A percentile compares a stretch with the other conserved stretches of the same genome.
These are phyloP conservation scores for Penicillium sclerotiorum DNA, from an alignment of 2,329 filamentous ascomycete species.

Conservation along the genomic window DNA sequence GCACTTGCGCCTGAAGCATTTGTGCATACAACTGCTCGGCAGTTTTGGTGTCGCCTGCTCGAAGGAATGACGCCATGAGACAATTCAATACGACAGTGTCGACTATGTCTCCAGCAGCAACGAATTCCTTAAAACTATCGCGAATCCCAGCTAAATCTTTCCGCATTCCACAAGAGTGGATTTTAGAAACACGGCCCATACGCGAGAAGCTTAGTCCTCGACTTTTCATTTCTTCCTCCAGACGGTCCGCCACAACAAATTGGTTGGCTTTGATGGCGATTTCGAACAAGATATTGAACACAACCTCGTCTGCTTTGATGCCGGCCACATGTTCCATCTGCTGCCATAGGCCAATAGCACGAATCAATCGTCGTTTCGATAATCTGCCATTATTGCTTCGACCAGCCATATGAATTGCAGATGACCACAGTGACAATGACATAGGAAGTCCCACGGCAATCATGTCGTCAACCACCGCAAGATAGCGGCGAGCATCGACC, in stretches of 20 bases:
- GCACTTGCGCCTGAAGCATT: slow-evolving; percentile 68
- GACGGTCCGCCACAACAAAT: slow-evolving; percentile 78
- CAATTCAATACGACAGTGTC: slow-evolving; percentile 86
- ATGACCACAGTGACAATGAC: slow-evolving; percentile 74
- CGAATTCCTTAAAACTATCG: slow-evolving; percentile 76
- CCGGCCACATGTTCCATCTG: slow-evolving; percentile 80
- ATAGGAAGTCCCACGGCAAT: slow-evolving; percentile 72
- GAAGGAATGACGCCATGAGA: slow-evolving; percentile 76
- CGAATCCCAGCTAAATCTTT: slow-evolving; percentile 74
- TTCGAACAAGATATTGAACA: slow-evolving; percentile 92
- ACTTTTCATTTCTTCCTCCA: slow-evolving; percentile 76
- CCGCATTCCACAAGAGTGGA: slow-evolving; percentile 79
- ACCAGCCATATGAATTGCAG: slow-evolving; percentile 76
- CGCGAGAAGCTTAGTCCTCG: slow-evolving; percentile 72
- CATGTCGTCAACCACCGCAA: slow-evolving; percentile 81
- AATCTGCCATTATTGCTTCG: slow-evolving; percentile 64
- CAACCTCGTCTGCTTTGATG: slow-evolving; percentile 70
- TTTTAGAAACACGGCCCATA: slow-evolving; percentile 77
- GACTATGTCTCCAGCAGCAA: slow-evolving; percentile 83
- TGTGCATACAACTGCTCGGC: slow-evolving; percentile 80
- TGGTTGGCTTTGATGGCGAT: slow-evolving; percentile 83
- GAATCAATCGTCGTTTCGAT: slow-evolving; percentile 63
- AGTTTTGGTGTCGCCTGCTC: slow-evolving; percentile 72
- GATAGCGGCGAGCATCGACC: slow-evolving; percentile 72
- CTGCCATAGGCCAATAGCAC: slow-evolving; percentile 77